These are phyloP conservation scores for Populus hybrid DNA, from an alignment of 441 rosid species.

Conservation along the genomic window DNA sequence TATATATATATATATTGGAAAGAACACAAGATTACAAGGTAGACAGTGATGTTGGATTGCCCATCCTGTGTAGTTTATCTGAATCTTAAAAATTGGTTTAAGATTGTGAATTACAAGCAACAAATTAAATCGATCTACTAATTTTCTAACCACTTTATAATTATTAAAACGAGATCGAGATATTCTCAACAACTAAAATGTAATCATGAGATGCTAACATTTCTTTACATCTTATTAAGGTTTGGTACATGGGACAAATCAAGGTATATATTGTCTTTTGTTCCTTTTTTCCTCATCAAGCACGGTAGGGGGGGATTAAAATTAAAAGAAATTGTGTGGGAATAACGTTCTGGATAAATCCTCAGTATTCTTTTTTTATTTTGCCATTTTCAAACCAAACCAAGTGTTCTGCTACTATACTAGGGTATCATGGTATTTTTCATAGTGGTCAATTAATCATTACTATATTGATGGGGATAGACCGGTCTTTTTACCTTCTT, in stretches of 20 bases:
- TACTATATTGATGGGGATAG: too few relatives aligned
- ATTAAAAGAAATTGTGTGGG: too few relatives aligned
- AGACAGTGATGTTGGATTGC: not conserved
- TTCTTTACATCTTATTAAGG: slow-evolving; percentile 22
- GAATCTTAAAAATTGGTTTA: not conserved
- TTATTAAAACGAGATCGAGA: not conserved
- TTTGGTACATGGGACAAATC: slow-evolving; percentile 14
- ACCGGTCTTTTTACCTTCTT: too few relatives aligned
- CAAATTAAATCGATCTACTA: too few relatives aligned
- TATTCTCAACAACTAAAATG: slow-evolving; percentile 13
- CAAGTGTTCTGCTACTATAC: too few relatives aligned
- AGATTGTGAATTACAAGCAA: not conserved
- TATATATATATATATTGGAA: not conserved
- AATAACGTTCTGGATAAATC: too few relatives aligned
- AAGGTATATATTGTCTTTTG: too few relatives aligned
- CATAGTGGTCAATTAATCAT: too few relatives aligned
- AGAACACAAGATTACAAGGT: not conserved
- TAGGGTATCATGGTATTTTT: too few relatives aligned
- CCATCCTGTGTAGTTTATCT: not conserved
- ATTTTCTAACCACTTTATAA: too few relatives aligned
- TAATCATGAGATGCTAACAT: slow-evolving; percentile 16
- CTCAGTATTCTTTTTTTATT: too few relatives aligned
- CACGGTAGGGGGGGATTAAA: not conserved
- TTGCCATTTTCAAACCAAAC: too few relatives aligned
- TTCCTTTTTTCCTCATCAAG: not conserved